Percentiles rank a stretch among this genome's conserved stretches.
Evolutionary conservation across 2,329 filamentous ascomycete genomes (phyloP).

Genomic region (Exophiala xenobiotica): DNA sequence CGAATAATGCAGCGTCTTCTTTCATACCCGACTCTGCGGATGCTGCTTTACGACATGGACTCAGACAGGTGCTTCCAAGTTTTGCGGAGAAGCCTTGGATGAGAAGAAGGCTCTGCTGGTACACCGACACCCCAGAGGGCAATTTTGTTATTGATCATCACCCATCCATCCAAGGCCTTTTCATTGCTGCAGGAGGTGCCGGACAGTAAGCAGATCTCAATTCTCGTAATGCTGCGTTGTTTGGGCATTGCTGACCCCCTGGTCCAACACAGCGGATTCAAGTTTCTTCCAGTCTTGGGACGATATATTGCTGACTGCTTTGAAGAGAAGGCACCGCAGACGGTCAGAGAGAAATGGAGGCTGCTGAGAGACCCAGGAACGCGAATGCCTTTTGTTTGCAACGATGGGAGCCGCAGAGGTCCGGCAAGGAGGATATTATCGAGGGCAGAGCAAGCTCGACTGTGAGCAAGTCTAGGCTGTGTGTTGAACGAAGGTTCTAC

Average conservation of each 20-base stretch:
- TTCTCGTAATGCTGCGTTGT: background rate
- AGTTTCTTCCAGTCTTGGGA: constrained; percentile 66
- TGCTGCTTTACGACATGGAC: constrained; percentile 58
- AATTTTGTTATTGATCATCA: constrained; percentile 72
- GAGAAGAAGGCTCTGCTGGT: constrained; percentile 69
- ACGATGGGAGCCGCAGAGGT: constrained; percentile 37
- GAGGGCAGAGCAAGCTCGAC: constrained; percentile 30
- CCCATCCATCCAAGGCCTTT: constrained; percentile 53
- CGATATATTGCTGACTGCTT: constrained; percentile 61
- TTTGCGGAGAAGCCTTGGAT: constrained; percentile 62
- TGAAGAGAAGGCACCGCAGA: constrained; percentile 42
- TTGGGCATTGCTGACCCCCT: background rate
- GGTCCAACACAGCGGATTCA: constrained; percentile 51
- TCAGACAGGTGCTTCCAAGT: constrained; percentile 61
- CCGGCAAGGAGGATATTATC: constrained; percentile 32
- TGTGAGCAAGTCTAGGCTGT: too few species aligned
- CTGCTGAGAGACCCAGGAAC: constrained; percentile 30
- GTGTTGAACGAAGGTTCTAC: too few species aligned
- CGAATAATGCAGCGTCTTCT: constrained; percentile 40
- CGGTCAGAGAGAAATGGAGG: constrained; percentile 62
- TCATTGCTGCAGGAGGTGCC: constrained; percentile 52
- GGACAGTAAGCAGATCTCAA: constrained; percentile 39
- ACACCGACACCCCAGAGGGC: constrained; percentile 68
- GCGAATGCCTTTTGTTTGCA: constrained; percentile 23
- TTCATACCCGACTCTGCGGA: constrained; percentile 56